Evolutionary conservation across 352 stramenopile genomes (phyloP), one percentile per base, ranked within the genome.

Genomic region (Globisporangium spinosum): DNA sequence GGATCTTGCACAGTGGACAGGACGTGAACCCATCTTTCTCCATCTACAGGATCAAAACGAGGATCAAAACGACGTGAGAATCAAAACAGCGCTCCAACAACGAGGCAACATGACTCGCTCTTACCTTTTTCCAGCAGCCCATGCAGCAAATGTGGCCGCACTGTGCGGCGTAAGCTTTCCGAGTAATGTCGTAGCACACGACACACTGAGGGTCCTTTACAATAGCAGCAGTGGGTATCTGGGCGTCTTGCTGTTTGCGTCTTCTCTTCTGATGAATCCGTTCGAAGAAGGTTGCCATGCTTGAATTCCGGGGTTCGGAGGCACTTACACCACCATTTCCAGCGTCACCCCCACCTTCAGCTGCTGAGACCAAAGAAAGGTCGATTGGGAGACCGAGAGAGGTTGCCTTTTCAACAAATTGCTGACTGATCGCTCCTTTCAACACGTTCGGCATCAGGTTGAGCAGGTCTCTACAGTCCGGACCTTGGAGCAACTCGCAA

Each of bases 91-190:
- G 0, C 8, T 43, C 17, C 54, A 58, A 1, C 45, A 23, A 8
- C 43, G 4, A 10, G 32, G 25, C 32, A 32, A n/a, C 17, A 27
- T 2, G 23, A 2, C 13, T 34, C 2, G 15, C 61, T 61, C 38
- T 56, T 71, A 95, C 85, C 85, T 91, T 93, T 81, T 92, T 87
- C 88, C 88, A 95, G 64, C 88, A 95, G 6, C 65, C 59, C 35
- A 88, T 76, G 68, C 88, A 95, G 68, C 88, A 95, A 70, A 95
- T 91, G 66, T 95, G 88, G 5, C 88, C 88, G 35, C 88, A 95
- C 29, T 83, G 78, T 0, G 88, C 85, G 17, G 88, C 88, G 69
- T 80, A 92, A 9, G 88, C 85, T 68, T 92, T 93, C 3, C 72
- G 80, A 0, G 82, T 80, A 35, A 95, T 89, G 49, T 95, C 86